These are phyloP conservation scores for Chlorophyllum brunneum DNA, from an alignment of 768 basidiomycete genomes.

Conservation along the genomic window DNA sequence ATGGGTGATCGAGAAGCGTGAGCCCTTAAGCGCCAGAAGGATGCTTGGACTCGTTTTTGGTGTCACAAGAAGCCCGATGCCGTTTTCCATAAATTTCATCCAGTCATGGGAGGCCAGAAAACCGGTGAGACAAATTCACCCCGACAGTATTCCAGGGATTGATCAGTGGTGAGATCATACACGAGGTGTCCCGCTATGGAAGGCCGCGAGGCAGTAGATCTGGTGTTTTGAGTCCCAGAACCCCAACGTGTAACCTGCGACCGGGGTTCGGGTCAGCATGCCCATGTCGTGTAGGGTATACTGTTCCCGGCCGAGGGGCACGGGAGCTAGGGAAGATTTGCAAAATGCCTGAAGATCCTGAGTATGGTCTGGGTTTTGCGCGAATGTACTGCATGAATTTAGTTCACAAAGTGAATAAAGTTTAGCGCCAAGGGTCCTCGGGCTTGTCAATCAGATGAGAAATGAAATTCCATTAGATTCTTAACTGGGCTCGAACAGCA, in stretches of 20 bases:
- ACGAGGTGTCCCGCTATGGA: constrained; percentile 53
- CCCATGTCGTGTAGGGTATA: constrained; percentile 56
- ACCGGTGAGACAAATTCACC: constrained; percentile 10
- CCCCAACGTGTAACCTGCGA: constrained; percentile 61
- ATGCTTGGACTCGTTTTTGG: constrained; percentile 7
- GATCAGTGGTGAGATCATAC: constrained; percentile 25
- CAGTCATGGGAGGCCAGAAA: constrained; percentile 10
- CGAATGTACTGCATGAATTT: constrained; percentile 13
- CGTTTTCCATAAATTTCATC: constrained; percentile 12
- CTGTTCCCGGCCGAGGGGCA: constrained; percentile 55
- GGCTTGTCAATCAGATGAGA: constrained; percentile 20
- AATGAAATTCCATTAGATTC: constrained; percentile 27
- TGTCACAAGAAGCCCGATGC: constrained; percentile 33
- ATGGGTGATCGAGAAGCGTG: constrained; percentile 69
- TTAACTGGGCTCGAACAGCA: constrained; percentile 39
- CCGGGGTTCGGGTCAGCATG: constrained; percentile 70
- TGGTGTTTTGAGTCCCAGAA: constrained; percentile 40
- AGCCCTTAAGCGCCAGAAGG: constrained; percentile 31
- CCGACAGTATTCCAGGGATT: constrained; percentile 27
- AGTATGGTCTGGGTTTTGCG: background rate
- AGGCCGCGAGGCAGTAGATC: constrained; percentile 47
- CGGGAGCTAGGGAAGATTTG: constrained; percentile 46
- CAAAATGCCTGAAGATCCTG: constrained; percentile 12
- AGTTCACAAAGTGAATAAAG: constrained; percentile 15
- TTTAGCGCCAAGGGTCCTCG: constrained; percentile 18